These are phyloP conservation scores for Arthrobotrys conoides DNA, from an alignment of 2,329 filamentous ascomycete genomes.

Conservation along the genomic window DNA sequence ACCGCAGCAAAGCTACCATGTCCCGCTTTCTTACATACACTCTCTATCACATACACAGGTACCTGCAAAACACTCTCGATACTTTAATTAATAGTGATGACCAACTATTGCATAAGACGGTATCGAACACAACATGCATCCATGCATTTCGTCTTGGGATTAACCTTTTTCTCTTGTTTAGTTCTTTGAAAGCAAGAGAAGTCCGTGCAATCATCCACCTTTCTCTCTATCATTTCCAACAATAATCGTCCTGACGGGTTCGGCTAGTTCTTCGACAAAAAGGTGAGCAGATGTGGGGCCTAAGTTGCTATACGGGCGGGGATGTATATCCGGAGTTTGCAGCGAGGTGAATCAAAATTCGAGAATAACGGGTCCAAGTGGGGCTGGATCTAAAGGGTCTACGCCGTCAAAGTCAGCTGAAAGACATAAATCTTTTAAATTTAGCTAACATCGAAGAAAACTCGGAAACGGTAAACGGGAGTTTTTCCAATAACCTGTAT, in stretches of 20 bases:
- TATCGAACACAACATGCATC: slow-evolving; percentile 1
- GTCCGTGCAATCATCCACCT: slow-evolving; percentile 9
- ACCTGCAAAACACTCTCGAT: slow-evolving; percentile 31
- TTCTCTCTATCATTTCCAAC: slow-evolving; percentile 1
- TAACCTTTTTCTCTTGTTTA: slow-evolving; percentile 19
- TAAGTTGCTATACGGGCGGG: slow-evolving; percentile 24
- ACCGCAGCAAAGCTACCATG: slow-evolving; percentile 14
- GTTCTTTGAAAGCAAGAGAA: slow-evolving; percentile 4
- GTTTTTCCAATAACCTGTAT: not conserved
- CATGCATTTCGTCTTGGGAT: slow-evolving; percentile 25
- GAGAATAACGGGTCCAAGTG: not conserved
- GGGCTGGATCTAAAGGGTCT: slow-evolving; percentile 7
- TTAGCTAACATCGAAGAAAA: slow-evolving; percentile 13
- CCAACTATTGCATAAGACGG: slow-evolving; percentile 42
- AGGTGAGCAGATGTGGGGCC: slow-evolving; percentile 18
- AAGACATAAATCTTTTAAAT: not conserved
- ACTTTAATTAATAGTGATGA: slow-evolving; percentile 30
- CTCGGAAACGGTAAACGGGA: slow-evolving; percentile 1
- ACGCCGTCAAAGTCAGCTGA: slow-evolving; percentile 1
- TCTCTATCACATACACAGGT: slow-evolving; percentile 27
- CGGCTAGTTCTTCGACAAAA: slow-evolving; percentile 21
- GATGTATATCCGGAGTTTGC: slow-evolving; percentile 19
- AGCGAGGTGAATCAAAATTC: slow-evolving; percentile 17
- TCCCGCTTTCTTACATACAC: slow-evolving; percentile 25
- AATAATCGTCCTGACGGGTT: slow-evolving; percentile 7